Base-by-base conservation (phyloP, 768 basidiomycete species). In the Suillus tomentosus region DNA sequence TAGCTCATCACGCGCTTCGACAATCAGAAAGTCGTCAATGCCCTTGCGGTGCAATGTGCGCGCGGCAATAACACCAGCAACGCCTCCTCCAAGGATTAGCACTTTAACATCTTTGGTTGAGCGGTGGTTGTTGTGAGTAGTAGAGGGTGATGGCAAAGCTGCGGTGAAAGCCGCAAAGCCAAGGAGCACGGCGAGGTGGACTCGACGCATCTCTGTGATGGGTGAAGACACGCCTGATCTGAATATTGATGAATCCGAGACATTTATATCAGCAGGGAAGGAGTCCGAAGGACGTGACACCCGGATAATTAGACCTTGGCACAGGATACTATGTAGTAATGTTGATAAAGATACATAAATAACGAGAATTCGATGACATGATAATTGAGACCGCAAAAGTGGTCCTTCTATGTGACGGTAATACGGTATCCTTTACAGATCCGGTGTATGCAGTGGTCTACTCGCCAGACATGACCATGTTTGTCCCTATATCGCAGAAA, bases 41-140 rank as follows among this genome's bases (percentile, higher is more conserved):
- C 85, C 85, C 27, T 80, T 74, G 55, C 81, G 73, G 54, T 87
- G 80, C 9, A 89, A 77, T 0, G 86, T 84, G 36, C 84, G 82
- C 14, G 89, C 89, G 11, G 88, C 87, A 42, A 86, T 86, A 22
- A 89, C 76, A 11, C 89, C 89, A 5, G 89, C 76, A 47, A 89
- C 82, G 10, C 89, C 88, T 39, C 86, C 88, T 5, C 89, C 89
- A 31, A 89, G 79, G 60, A 90, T 85, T 47, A 90, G 80, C 15
- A 88, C 82, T 9, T 70, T 78, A 14, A 71, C 69, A 43, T 70
- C 62, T 34, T 64, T 69, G 22, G 66, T 50, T n/a, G 59, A 42
- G 27, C 57, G 57, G 10, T 22, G 40, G 17, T 58, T 24, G 27
- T 19, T 27, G 19, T 31, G 57, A 27, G 6, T 1, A 11, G 39